Conservation (phyloP, 345 rosid genomes). For the Eucalyptus marginata region DNA sequence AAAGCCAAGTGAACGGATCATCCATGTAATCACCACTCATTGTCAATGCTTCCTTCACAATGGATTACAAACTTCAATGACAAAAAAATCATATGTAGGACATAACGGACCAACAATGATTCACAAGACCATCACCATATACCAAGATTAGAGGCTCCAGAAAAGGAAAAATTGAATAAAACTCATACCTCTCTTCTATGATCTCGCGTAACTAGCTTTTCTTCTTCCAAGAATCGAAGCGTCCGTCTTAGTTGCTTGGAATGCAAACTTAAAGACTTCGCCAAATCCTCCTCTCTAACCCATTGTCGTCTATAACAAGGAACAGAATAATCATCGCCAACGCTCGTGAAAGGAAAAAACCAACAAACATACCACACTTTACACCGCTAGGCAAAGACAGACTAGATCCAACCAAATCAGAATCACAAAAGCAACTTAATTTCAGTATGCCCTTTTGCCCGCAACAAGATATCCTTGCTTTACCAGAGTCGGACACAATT, state of each 20-base stretch:
- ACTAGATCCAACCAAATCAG: not conserved
- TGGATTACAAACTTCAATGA: not conserved
- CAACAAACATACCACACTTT: not conserved
- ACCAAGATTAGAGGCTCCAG: not conserved
- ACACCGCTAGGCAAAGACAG: not conserved
- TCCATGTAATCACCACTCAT: not conserved
- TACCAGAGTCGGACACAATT: not conserved
- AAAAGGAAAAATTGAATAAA: not conserved
- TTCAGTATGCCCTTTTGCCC: not conserved
- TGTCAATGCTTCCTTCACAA: not conserved
- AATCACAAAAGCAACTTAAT: not conserved
- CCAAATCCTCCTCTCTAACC: constrained; percentile 96
- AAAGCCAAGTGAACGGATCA: not conserved
- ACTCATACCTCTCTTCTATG: constrained; percentile 72
- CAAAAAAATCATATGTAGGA: not conserved
- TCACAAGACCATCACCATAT: not conserved
- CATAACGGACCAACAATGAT: not conserved
- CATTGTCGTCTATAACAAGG: constrained; percentile 53
- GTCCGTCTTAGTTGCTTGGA: constrained; percentile 73
- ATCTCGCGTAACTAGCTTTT: constrained; percentile 63
- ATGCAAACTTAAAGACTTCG: constrained; percentile 71
- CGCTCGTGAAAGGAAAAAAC: not conserved
- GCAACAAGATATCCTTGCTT: not conserved
- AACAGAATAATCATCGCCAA: not conserved
- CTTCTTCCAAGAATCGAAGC: constrained; percentile 65